Base-by-base conservation (phyloP, 805 yeast genomes). In the Candida nemodendra region DNA sequence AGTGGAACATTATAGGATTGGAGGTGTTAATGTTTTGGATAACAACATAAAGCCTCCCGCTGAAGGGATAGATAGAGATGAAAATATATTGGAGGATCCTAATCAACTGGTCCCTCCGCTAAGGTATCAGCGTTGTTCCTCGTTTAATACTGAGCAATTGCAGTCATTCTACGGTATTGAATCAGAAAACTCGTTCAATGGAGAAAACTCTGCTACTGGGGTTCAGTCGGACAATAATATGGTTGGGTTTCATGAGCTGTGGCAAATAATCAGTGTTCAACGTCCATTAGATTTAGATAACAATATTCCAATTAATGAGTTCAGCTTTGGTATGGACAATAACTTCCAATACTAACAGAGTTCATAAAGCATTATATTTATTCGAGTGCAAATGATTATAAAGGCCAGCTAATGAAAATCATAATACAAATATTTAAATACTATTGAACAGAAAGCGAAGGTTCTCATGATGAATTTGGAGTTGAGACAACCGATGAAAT, bases 231-330 rank as follows among this genome's bases (percentile, higher is more conserved):
- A 21, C 9, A 33, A 28, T 16, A 24, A 24, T 11, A n/a, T 12
- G 15, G n/a, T 30, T 7, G 48, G 41, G 5, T 45, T 44, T 25
- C 47, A 48, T 18, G 48, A 49, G 18, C 32, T 49, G n/a, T 49
- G 54, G 53, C 43, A 41, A 22, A 34, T 49, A 12, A 50, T 47
- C 28, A 44, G 45, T 18, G 53, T 47, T 34, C 50, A 48, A 14
- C 37, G 38, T 18, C 42, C 50, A n/a, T 9, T 42, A 2, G 15
- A 24, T 8, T 35, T 42, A 19, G 47, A 41, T 18, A 44, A 34
- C 3, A 33, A 14, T 15, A 12, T 34, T 13, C 21, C 36, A 5
- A 18, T 35, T 16, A 34, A 18, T 14, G 42, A 43, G 18, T 36
- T 42, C 29, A 30, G 36, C 29, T 41, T 24, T 29, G 47, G 39